Percentiles rank a stretch among this genome's conserved stretches.
These are phyloP conservation scores for Cornus suecica DNA, from an alignment of 148 eudicot genomes.

Conservation along the genomic window DNA sequence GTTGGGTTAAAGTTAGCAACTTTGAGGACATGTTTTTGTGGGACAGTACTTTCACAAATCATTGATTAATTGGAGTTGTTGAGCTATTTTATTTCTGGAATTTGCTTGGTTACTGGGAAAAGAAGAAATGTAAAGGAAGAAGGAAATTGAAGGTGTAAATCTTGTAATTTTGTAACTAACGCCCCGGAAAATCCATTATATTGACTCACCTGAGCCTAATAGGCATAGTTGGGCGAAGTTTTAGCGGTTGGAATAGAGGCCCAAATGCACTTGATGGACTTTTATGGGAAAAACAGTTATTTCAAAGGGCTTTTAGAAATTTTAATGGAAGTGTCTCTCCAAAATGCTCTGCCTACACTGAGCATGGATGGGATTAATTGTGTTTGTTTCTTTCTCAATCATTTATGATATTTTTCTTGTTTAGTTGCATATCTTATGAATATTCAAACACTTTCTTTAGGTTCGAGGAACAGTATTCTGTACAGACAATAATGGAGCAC, in stretches of 20 bases:
- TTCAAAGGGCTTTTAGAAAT: too few species aligned
- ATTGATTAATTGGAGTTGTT: not conserved
- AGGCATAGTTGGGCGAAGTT: not conserved
- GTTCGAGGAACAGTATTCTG: conserved; percentile 76
- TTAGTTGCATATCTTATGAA: not conserved
- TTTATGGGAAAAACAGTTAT: too few species aligned
- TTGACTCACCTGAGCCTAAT: too few species aligned
- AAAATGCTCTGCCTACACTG: not conserved
- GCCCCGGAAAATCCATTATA: too few species aligned
- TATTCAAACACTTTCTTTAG: conserved; percentile 30
- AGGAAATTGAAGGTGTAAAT: not conserved
- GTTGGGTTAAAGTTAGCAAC: not conserved
- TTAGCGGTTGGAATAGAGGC: not conserved
- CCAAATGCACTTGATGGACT: too few species aligned
- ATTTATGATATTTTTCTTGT: not conserved
- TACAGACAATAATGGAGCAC: conserved; percentile 70
- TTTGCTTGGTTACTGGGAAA: not conserved
- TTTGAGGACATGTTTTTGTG: not conserved
- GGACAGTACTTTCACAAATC: not conserved
- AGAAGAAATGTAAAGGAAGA: not conserved
- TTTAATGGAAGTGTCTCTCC: not conserved
- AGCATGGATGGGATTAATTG: not conserved
- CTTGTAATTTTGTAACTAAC: not conserved
- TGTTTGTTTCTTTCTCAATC: not conserved
- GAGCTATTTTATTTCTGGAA: not conserved